These are phyloP conservation scores for Cytospora paraplurivora DNA, from an alignment of 2,329 filamentous ascomycete genomes.

Conservation along the genomic window DNA sequence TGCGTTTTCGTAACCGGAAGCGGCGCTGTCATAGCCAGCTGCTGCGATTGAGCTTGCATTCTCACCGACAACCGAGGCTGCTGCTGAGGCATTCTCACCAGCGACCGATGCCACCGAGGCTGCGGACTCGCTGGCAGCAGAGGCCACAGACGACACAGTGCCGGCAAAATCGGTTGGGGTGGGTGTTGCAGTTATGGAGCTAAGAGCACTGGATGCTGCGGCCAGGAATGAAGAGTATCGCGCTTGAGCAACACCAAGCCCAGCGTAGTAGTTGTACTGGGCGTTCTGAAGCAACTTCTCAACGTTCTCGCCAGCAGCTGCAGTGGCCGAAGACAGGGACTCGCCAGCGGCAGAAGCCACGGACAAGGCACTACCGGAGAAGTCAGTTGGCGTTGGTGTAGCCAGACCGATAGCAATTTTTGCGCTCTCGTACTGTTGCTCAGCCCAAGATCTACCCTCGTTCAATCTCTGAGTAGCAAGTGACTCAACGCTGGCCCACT, in stretches of 20 bases:
- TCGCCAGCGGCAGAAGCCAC: conserved; percentile 27
- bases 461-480: conserved; percentile 71
- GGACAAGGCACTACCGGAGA: conserved; percentile 24
- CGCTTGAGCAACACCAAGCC: conserved; percentile 75
- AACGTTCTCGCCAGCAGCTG: conserved; percentile 44
- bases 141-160: conserved; percentile 48
- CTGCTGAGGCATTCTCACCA: conserved; percentile 37
- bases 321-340: conserved; percentile 25
- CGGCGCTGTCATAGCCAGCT: conserved; percentile 30
- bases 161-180: conserved; percentile 58
- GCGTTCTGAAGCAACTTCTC: conserved; percentile 65
- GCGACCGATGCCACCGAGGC: conserved; percentile 43
- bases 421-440: conserved; percentile 70
- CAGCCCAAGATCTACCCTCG: conserved; percentile 71
- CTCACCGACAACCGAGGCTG: conserved; percentile 50
- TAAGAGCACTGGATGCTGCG: conserved; percentile 71
- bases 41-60: conserved; percentile 46
- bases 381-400: conserved; percentile 56
- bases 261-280: conserved; percentile 72
- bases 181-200: conserved; percentile 59
- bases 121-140: conserved; percentile 49
- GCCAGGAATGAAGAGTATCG: conserved; percentile 75
- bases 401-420: conserved; percentile 65
- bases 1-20: conserved; percentile 2
- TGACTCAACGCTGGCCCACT: conserved; percentile 57